A percentile compares a stretch with the other conserved stretches of the same genome.
Conservation (phyloP, 345 rosid genomes). For the Heritiera fomes region DNA sequence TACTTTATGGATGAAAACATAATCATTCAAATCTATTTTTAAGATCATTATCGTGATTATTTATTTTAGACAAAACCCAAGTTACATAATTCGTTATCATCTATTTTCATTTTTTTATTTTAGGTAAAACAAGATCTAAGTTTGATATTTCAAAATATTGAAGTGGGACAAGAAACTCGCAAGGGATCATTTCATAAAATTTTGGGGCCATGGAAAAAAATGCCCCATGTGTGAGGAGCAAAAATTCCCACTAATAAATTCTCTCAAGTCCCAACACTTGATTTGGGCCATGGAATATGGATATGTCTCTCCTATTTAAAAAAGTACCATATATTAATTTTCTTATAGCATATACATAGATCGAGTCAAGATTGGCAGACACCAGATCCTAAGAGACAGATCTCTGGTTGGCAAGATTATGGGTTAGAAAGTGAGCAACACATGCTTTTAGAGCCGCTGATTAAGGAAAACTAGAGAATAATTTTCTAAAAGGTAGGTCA, state of each 20-base stretch:
- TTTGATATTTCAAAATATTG: neutral
- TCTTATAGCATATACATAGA: neutral
- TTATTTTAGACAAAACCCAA: neutral
- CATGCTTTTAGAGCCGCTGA: conserved; percentile 15
- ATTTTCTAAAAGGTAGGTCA: neutral
- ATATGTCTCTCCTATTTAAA: neutral
- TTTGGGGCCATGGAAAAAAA: neutral
- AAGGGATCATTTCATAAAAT: neutral
- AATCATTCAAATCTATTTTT: neutral
- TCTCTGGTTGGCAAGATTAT: neutral
- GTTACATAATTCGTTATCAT: neutral
- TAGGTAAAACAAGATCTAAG: neutral
- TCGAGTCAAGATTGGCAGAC: conserved; percentile 14
- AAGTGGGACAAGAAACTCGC: neutral
- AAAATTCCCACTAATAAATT: neutral
- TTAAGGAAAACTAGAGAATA: conserved; percentile 12
- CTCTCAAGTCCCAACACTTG: too few relatives aligned
- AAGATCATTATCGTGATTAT: neutral
- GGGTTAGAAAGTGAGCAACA: neutral
- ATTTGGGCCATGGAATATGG: neutral
- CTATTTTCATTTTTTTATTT: too few relatives aligned
- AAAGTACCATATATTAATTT: too few relatives aligned
- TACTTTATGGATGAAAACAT: too few relatives aligned
- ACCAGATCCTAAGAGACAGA: neutral
- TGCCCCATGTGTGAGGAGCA: neutral